Evolutionary conservation across 1,284 basidiomycete genomes (phyloP).

Genomic region (Veloboletus limbatus): DNA sequence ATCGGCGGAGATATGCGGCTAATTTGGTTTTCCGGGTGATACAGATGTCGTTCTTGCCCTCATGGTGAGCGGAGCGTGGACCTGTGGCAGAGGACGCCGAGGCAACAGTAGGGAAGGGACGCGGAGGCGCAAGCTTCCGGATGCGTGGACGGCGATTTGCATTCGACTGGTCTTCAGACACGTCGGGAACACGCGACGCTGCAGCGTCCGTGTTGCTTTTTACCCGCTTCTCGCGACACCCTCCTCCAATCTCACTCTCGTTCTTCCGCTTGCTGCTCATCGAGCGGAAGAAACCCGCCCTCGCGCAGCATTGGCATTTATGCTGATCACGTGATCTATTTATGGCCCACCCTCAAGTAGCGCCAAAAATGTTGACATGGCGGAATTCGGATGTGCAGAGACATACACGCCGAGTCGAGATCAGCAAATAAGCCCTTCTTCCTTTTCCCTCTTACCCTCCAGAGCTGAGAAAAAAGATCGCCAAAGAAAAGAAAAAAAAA

Average conservation of each 20-base stretch:
- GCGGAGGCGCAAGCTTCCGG: slow-evolving; percentile 64
- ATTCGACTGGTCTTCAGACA: slow-evolving; percentile 5
- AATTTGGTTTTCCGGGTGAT: slow-evolving; percentile 76
- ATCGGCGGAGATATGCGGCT: slow-evolving; percentile 74
- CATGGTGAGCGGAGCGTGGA: slow-evolving; percentile 66
- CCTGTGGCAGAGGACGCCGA: slow-evolving; percentile 73
- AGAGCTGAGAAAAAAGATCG: slow-evolving; percentile 1
- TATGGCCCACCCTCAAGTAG: slow-evolving; percentile 27
- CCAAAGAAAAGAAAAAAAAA: no score
- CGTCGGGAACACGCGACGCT: no score
- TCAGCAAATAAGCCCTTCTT: slow-evolving; percentile 2
- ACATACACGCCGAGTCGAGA: not conserved
- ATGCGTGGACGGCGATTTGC: slow-evolving; percentile 37
- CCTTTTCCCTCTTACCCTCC: slow-evolving; percentile 1
- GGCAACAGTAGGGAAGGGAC: slow-evolving; percentile 77
- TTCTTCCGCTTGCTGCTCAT: slow-evolving; percentile 25
- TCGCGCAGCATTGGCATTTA: no score
- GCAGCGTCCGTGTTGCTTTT: slow-evolving; percentile 11
- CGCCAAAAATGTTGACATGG: slow-evolving; percentile 4
- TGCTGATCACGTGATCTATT: slow-evolving; percentile 12
- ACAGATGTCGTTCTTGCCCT: slow-evolving; percentile 77
- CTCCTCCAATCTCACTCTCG: slow-evolving; percentile 5
- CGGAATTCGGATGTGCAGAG: slow-evolving; percentile 19
- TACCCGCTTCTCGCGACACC: slow-evolving; percentile 14
- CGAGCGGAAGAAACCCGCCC: not conserved